Evolutionary conservation across 441 rosid species (phyloP).

Genomic region (Bruguiera hainesii): DNA sequence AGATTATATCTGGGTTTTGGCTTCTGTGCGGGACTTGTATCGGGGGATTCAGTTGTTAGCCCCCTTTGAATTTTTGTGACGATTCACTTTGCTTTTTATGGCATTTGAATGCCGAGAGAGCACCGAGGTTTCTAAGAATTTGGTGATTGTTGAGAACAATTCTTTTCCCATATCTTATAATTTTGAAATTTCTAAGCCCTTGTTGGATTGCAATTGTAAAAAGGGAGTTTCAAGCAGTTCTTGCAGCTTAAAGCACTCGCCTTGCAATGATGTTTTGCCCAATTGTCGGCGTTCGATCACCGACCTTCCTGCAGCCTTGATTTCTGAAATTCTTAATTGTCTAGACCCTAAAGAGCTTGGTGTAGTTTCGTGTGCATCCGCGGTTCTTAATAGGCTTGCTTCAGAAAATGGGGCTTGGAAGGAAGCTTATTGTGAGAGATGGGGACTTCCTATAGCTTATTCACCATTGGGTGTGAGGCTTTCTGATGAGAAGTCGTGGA

Average conservation of each 20-base stretch:
- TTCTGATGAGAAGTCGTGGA: slow-evolving; percentile 71
- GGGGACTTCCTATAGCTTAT: slow-evolving; percentile 59
- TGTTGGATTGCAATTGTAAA: slow-evolving; percentile 23
- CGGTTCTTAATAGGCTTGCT: slow-evolving; percentile 54
- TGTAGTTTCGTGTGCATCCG: slow-evolving; percentile 74
- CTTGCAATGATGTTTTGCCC: slow-evolving; percentile 32
- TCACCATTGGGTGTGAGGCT: slow-evolving; percentile 26
- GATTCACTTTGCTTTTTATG: slow-evolving; percentile 42
- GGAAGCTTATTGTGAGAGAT: slow-evolving; percentile 72
- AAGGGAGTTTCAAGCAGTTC: slow-evolving; percentile 35
- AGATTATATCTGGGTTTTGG: slow-evolving; percentile 8
- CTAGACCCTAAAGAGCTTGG: slow-evolving; percentile 88
- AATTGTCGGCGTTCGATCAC: slow-evolving; percentile 41
- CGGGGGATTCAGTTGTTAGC: slow-evolving; percentile 2
- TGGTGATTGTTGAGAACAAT: slow-evolving; percentile 21
- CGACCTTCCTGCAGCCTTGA: slow-evolving; percentile 77
- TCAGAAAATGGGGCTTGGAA: slow-evolving; percentile 86
- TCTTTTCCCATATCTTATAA: slow-evolving; percentile 17
- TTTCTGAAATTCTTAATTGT: slow-evolving; percentile 68
- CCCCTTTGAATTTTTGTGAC: slow-evolving; percentile 1
- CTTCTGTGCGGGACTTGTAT: neutral
- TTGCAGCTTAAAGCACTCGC: slow-evolving; percentile 32
- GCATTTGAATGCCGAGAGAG: slow-evolving; percentile 61
- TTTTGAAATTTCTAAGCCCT: slow-evolving; percentile 30
- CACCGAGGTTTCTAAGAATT: slow-evolving; percentile 26